Evolutionary conservation across 164 flowering plant genomes (phyloP).

Genomic region (Vitis labrusca): DNA sequence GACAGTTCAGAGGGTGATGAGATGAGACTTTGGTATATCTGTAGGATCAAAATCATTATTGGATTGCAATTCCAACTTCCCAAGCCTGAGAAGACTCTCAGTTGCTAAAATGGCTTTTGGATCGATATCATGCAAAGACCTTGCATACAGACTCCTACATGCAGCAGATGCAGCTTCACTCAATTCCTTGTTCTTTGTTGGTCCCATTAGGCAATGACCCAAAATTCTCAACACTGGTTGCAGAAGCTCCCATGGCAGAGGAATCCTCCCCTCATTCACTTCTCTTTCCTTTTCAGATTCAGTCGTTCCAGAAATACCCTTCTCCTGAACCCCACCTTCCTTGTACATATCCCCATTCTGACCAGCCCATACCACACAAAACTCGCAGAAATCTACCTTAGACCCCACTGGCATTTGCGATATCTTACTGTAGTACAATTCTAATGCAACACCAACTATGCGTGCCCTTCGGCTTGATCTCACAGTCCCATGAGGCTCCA

Average conservation of each 20-base stretch:
- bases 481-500: conserved; percentile 83
- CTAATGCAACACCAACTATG: conserved; percentile 84
- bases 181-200: conserved; percentile 33
- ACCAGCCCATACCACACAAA: conserved; percentile 71
- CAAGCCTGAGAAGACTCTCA: conserved; percentile 61
- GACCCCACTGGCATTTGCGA: conserved; percentile 60
- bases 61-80: conserved; percentile 34
- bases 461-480: conserved; percentile 71
- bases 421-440: conserved; percentile 59
- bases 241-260: conserved; percentile 82
- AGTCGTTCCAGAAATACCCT: background rate
- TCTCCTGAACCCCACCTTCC: background rate
- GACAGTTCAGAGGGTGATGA: conserved; percentile 25
- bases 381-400: conserved; percentile 76
- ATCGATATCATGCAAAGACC: conserved; percentile 72
- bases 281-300: background rate
- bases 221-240: conserved; percentile 77
- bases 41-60: conserved; percentile 39
- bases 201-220: conserved; percentile 80
- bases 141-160: conserved; percentile 45
- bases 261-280: conserved; percentile 47
- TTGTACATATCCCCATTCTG: conserved; percentile 26
- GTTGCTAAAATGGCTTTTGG: conserved; percentile 74
- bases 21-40: conserved; percentile 31
- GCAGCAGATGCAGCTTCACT: conserved; percentile 53